These are phyloP conservation scores for Termitomyces sp. DNA, from an alignment of 768 basidiomycete genomes.

Conservation along the genomic window DNA sequence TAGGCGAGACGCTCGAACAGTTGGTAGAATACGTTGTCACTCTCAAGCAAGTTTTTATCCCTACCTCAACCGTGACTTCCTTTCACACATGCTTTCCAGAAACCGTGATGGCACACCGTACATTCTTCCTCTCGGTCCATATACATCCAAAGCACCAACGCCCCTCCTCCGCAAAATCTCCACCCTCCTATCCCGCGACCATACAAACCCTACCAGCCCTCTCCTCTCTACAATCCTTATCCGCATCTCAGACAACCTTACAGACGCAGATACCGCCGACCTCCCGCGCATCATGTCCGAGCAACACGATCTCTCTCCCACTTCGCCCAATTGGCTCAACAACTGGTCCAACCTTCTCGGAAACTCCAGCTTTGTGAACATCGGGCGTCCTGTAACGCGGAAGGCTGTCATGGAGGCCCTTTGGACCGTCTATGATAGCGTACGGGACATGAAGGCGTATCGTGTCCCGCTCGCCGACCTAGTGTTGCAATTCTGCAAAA, in stretches of 20 bases:
- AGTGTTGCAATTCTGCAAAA: constrained; percentile 41
- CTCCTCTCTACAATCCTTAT: constrained; percentile 60
- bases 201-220: constrained; percentile 51
- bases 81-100: constrained; percentile 17
- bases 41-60: constrained; percentile 43
- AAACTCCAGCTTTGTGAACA: constrained; percentile 39
- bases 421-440: constrained; percentile 52
- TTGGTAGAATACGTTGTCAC: constrained; percentile 53
- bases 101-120: constrained; percentile 38
- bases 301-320: constrained; percentile 65
- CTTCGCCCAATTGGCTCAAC: constrained; percentile 63
- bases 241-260: constrained; percentile 61
- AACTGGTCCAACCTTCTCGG: constrained; percentile 59
- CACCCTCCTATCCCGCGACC: constrained; percentile 58
- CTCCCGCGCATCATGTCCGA: constrained; percentile 59
- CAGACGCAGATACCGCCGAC: constrained; percentile 60
- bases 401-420: constrained; percentile 52
- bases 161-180: constrained; percentile 60
- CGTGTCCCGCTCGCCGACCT: constrained; percentile 48
- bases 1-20: constrained; percentile 57
- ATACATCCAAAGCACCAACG: constrained; percentile 51
- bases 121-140: constrained; percentile 43
- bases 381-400: constrained; percentile 46
- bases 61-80: neutral
- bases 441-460: constrained; percentile 67